phyloP scores from a whole-genome alignment of 805 yeast genomes.

The Myxozyma lipomycoides region DNA sequence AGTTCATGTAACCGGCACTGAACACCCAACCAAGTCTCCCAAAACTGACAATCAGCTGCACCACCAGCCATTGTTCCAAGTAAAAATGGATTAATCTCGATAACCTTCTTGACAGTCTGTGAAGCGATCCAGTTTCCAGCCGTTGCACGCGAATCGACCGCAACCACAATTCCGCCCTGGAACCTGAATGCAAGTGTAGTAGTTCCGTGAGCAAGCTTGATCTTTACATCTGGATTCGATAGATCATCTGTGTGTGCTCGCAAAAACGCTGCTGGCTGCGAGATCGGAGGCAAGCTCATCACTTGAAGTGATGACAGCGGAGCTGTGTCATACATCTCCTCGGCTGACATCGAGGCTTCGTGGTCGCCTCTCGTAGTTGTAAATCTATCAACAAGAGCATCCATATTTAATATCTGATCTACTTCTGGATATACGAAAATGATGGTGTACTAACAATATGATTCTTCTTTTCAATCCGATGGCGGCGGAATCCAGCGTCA shows the following conservation, averaged over 20 bases:
- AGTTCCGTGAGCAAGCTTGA: constrained; percentile 98
- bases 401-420: too few species aligned
- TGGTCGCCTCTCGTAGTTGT: constrained; percentile 18
- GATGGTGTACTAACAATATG: too few species aligned
- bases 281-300: constrained; percentile 35
- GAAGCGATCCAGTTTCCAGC: constrained; percentile 98
- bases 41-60: constrained; percentile 98
- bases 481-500: too few species aligned
- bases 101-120: constrained; percentile 95
- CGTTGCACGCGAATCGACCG: constrained; percentile 97
- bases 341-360: constrained; percentile 16
- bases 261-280: constrained; percentile 78
- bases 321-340: constrained; percentile 17
- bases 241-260: constrained; percentile 98
- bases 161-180: constrained; percentile 89
- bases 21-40: constrained; percentile 99
- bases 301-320: constrained; percentile 17
- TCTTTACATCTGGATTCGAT: constrained; percentile 85
- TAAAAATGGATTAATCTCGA: constrained; percentile 90
- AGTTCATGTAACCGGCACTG: constrained; percentile 94
- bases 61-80: constrained; percentile 99
- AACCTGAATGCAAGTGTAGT: constrained; percentile 95
- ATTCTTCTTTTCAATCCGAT: too few species aligned
- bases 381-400: constrained; percentile 34
- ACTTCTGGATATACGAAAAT: too few species aligned